phyloP scores from a whole-genome alignment of 257 asterid genomes.

The Phtheirospermum japonicum region DNA sequence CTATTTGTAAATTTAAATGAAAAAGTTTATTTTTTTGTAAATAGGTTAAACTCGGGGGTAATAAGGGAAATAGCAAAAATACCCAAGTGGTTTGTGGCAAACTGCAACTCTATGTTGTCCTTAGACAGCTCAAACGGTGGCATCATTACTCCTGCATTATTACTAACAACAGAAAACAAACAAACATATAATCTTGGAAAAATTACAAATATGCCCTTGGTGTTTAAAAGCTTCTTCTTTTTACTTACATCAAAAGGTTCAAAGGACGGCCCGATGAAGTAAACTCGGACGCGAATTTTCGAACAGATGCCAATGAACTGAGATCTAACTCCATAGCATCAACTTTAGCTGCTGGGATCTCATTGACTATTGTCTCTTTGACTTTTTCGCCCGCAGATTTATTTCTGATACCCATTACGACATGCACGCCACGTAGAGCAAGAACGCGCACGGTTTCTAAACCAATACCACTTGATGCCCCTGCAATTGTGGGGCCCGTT shows the following conservation, averaged over 20 bases:
- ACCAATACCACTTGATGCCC: conserved; percentile 18
- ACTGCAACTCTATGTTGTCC: conserved; percentile 57
- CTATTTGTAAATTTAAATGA: too few species aligned
- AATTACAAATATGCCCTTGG: neutral
- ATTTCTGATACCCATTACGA: neutral
- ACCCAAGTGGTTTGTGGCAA: conserved; percentile 58
- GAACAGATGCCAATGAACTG: neutral
- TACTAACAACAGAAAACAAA: conserved; percentile 26
- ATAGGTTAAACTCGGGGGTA: neutral
- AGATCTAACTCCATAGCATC: conserved; percentile 10
- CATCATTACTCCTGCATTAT: conserved; percentile 60
- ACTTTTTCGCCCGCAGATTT: neutral
- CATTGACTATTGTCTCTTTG: neutral
- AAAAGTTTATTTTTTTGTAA: too few species aligned
- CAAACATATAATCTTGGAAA: neutral
- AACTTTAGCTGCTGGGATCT: conserved; percentile 2
- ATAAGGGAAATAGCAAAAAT: neutral
- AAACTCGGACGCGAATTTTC: neutral
- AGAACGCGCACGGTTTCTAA: conserved; percentile 11
- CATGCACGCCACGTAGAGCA: conserved; percentile 4
- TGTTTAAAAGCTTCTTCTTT: neutral
- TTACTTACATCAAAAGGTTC: conserved; percentile 10
- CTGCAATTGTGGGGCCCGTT: neutral
- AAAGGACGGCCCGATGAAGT: neutral
- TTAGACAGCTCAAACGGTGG: conserved; percentile 52